These are phyloP conservation scores for Yarrowia galli DNA, from an alignment of 1,139 yeast genomes.

Conservation along the genomic window DNA sequence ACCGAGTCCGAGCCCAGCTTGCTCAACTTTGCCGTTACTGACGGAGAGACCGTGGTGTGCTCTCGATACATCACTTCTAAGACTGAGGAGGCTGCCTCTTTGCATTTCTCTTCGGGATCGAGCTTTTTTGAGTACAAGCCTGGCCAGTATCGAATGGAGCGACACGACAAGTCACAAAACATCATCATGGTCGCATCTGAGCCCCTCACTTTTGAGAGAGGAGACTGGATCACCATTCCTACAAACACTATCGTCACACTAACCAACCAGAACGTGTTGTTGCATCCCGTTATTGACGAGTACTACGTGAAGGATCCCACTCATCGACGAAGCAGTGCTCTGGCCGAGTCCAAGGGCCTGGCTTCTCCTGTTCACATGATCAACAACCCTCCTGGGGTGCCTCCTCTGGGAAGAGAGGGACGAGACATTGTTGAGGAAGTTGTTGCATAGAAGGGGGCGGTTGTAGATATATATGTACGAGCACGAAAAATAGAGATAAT, in stretches of 20 bases:
- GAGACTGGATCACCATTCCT: conserved; percentile 97
- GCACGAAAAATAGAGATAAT: neutral
- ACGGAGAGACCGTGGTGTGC: conserved; percentile 87
- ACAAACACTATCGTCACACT: conserved; percentile 88
- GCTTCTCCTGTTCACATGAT: conserved; percentile 67
- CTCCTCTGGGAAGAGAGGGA: conserved; percentile 89
- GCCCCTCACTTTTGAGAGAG: conserved; percentile 93
- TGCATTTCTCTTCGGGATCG: conserved; percentile 94
- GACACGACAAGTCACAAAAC: conserved; percentile 89
- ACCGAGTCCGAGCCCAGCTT: conserved; percentile 74
- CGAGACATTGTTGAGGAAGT: conserved; percentile 50
- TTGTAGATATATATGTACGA: neutral
- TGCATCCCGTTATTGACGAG: conserved; percentile 92
- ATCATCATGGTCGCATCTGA: conserved; percentile 97
- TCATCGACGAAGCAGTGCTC: conserved; percentile 72
- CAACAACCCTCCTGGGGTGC: conserved; percentile 64
- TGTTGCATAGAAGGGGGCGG: neutral
- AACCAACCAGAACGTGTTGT: conserved; percentile 80
- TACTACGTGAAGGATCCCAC: conserved; percentile 78
- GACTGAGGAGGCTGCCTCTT: conserved; percentile 94
- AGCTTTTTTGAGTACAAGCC: conserved; percentile 88
- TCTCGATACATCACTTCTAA: conserved; percentile 87
- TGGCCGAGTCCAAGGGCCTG: conserved; percentile 89
- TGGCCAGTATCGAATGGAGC: conserved; percentile 86
- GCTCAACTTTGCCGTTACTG: conserved; percentile 92